These are phyloP conservation scores for Lepiota venenata DNA, from an alignment of 768 basidiomycete species.

Conservation along the genomic window DNA sequence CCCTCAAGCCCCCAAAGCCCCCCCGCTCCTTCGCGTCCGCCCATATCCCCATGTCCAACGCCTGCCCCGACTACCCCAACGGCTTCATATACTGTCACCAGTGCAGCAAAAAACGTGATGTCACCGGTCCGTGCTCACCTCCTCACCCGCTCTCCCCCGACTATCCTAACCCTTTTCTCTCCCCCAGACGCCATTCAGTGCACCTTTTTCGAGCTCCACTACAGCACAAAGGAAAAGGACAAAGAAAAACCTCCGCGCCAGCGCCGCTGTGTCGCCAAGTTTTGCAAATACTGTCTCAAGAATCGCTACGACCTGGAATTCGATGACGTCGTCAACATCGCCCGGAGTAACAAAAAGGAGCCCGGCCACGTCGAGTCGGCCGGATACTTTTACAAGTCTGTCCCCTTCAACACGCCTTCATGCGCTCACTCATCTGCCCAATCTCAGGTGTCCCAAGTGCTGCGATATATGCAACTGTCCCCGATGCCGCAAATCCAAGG, in stretches of 20 bases:
- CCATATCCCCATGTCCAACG: slow-evolving; percentile 20
- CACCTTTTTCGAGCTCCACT: slow-evolving; percentile 24
- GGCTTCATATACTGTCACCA: slow-evolving; percentile 67
- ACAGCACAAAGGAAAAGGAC: slow-evolving; percentile 17
- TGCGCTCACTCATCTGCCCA: background rate
- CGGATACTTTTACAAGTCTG: slow-evolving; percentile 52
- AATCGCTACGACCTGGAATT: slow-evolving; percentile 62
- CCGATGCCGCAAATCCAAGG: slow-evolving; percentile 60
- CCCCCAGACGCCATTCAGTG: slow-evolving; percentile 32
- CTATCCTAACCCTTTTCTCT: background rate
- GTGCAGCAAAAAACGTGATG: slow-evolving; percentile 60
- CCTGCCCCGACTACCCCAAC: slow-evolving; percentile 30
- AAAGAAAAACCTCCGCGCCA: slow-evolving; percentile 2
- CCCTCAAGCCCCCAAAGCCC: slow-evolving; percentile 17
- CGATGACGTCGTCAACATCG: slow-evolving; percentile 31
- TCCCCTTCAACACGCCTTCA: background rate
- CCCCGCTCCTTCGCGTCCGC: slow-evolving; percentile 22
- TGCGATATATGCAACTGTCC: slow-evolving; percentile 65
- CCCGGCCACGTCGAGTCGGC: slow-evolving; percentile 21
- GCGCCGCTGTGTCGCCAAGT: slow-evolving; percentile 50
- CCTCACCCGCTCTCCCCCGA: background rate
- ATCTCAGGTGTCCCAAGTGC: slow-evolving; percentile 65
- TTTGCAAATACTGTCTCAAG: slow-evolving; percentile 63
- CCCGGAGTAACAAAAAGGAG: slow-evolving; percentile 13
- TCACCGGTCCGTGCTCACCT: slow-evolving; percentile 35